These are phyloP conservation scores for Xylaria sp. DNA, from an alignment of 2,329 filamentous ascomycete species.

Conservation along the genomic window DNA sequence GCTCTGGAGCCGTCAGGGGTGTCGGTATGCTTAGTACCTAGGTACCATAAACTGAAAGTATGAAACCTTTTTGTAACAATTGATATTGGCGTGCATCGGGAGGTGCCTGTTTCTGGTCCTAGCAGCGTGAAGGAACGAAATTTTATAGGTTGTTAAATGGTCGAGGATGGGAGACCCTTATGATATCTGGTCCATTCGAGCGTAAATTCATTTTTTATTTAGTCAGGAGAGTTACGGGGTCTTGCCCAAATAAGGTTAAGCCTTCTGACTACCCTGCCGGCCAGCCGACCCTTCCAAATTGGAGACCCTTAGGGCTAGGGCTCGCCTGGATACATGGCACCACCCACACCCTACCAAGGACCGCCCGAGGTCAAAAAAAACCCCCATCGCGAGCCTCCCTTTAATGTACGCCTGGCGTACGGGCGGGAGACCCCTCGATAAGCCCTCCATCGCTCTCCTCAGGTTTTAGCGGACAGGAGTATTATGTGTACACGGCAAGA, in stretches of 20 bases:
- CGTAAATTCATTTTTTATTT: background rate
- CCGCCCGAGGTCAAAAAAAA: background rate
- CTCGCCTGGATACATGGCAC: background rate
- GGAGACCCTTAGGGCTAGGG: constrained; percentile 1
- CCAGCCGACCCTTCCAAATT: background rate
- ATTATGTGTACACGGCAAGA: background rate
- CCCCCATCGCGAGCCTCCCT: background rate
- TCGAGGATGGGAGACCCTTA: background rate
- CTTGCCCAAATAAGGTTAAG: constrained; percentile 4
- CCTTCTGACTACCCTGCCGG: constrained; percentile 1
- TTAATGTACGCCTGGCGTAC: no score
- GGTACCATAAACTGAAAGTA: constrained; percentile 2
- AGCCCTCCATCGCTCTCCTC: background rate
- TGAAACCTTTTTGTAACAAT: constrained; percentile 33
- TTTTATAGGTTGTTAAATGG: background rate
- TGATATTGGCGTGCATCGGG: constrained; percentile 24
- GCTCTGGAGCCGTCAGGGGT: constrained; percentile 15
- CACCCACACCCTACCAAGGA: background rate
- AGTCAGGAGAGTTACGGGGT: constrained; percentile 5
- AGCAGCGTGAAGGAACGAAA: background rate
- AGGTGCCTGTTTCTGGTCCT: background rate
- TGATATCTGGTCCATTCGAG: background rate
- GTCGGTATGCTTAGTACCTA: no score
- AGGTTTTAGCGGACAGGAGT: background rate
- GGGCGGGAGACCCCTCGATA: background rate